Conservation (phyloP, 2,329 filamentous ascomycete species). For the Aureobasidium sp. region DNA sequence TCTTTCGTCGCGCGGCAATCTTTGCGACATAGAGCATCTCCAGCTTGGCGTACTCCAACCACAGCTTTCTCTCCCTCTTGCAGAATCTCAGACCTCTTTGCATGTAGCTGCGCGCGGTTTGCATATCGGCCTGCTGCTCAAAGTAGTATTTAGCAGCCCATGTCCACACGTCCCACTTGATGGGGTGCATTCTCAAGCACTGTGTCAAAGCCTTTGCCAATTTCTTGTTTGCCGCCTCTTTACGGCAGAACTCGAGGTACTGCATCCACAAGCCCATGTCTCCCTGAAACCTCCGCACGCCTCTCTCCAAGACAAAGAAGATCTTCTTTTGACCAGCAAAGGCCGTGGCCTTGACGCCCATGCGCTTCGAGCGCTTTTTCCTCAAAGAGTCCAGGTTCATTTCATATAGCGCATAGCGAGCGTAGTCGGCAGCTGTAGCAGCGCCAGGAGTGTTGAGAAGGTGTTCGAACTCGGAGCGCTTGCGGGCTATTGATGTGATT, state of each 20-base stretch:
- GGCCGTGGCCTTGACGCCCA: slow-evolving; percentile 65
- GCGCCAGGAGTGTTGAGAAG: slow-evolving; percentile 70
- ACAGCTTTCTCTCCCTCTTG: slow-evolving; percentile 62
- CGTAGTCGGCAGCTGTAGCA: slow-evolving; percentile 67
- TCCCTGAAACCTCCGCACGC: slow-evolving; percentile 73
- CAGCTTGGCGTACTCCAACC: slow-evolving; percentile 82
- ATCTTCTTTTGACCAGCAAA: slow-evolving; percentile 67
- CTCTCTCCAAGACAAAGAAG: slow-evolving; percentile 83
- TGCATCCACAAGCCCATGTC: slow-evolving; percentile 79
- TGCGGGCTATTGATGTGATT: slow-evolving; percentile 79
- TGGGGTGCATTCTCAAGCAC: slow-evolving; percentile 77
- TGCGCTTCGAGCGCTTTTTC: slow-evolving; percentile 70
- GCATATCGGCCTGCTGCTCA: slow-evolving; percentile 78
- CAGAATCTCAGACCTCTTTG: slow-evolving; percentile 86
- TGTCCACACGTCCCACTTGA: slow-evolving; percentile 76
- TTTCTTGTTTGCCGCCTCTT: slow-evolving; percentile 54
- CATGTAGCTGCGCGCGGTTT: slow-evolving; percentile 75
- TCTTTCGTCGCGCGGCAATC: slow-evolving; percentile 63
- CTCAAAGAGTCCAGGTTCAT: slow-evolving; percentile 64
- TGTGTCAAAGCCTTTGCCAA: slow-evolving; percentile 52
- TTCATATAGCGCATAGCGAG: slow-evolving; percentile 69
- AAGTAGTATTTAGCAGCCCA: slow-evolving; percentile 69
- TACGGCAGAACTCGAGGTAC: slow-evolving; percentile 73
- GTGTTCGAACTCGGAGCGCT: slow-evolving; percentile 90
- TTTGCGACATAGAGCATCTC: slow-evolving; percentile 89